Conservation (phyloP, 208 protist species). For the Leishmania guyanensis region DNA sequence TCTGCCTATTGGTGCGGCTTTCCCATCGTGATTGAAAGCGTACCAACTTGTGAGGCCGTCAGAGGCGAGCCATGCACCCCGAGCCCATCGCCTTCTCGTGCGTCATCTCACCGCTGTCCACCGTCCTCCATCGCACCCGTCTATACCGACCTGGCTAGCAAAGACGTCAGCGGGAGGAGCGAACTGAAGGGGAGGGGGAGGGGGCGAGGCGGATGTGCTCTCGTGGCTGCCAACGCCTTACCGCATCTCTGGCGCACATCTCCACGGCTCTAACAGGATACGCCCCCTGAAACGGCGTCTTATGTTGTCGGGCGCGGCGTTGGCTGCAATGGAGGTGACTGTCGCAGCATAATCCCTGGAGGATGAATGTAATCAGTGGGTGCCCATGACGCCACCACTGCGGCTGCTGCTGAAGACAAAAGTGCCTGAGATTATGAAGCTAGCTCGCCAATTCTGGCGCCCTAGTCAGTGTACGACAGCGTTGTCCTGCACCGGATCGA, state of each 20-base stretch:
- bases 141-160: too few relatives aligned
- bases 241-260: neutral
- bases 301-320: neutral
- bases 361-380: neutral
- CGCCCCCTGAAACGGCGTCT: neutral
- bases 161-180: neutral
- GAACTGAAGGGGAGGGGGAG: neutral
- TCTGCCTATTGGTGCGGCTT: conserved; percentile 7
- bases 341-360: too few relatives aligned
- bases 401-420: neutral
- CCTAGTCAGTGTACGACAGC: conserved; percentile 18
- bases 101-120: neutral
- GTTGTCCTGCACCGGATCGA: conserved; percentile 16
- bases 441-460: neutral
- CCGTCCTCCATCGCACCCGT: too few relatives aligned
- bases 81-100: neutral
- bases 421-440: neutral
- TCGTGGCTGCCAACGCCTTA: neutral
- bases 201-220: neutral
- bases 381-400: neutral
- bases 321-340: too few relatives aligned
- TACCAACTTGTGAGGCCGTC: neutral
- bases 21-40: conserved; percentile 5
- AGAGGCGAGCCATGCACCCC: neutral
- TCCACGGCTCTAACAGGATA: neutral